A percentile compares a stretch with the other conserved stretches of the same genome.
These are phyloP conservation scores for Arabidopsis hybrid DNA, from an alignment of 441 rosid species.

Conservation along the genomic window DNA sequence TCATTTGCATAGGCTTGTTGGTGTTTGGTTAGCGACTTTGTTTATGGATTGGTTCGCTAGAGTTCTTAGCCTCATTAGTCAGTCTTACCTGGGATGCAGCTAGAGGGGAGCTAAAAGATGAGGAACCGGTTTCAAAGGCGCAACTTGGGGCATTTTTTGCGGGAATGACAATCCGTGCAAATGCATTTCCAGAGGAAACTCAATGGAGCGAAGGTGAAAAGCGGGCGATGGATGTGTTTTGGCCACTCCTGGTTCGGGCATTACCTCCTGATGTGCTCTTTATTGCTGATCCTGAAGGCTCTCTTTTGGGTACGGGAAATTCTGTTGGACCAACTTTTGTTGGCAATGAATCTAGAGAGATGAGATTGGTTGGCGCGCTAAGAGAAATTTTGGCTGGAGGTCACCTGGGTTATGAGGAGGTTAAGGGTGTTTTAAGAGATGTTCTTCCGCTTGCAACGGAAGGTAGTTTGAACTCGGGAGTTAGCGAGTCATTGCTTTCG, in stretches of 20 bases:
- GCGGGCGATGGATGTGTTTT: constrained; percentile 71
- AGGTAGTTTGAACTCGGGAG: constrained; percentile 57
- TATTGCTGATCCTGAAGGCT: constrained; percentile 95
- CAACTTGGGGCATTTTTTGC: constrained; percentile 97
- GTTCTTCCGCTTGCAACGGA: constrained; percentile 72
- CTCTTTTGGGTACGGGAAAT: constrained; percentile 75
- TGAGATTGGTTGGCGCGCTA: constrained; percentile 95
- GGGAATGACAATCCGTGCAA: constrained; percentile 94
- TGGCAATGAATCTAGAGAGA: constrained; percentile 74
- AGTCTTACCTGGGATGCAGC: constrained; percentile 48
- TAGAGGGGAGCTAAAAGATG: constrained; percentile 76
- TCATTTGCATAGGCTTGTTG: constrained; percentile 1
- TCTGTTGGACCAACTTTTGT: constrained; percentile 79
- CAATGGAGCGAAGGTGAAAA: constrained; percentile 98
- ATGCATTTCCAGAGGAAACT: constrained; percentile 88
- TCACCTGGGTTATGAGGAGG: constrained; percentile 95
- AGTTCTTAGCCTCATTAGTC: not conserved
- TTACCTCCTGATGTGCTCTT: constrained; percentile 88
- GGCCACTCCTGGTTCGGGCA: constrained; percentile 77
- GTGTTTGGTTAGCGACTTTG: not conserved
- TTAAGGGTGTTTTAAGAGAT: constrained; percentile 85
- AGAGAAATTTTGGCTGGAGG: constrained; percentile 97
- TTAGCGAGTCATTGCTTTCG: constrained; percentile 85
- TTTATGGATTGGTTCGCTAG: constrained; percentile 1
- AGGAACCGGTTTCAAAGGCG: constrained; percentile 81